Evolutionary conservation across 768 basidiomycete genomes (phyloP).

Genomic region (Boletus reticulatus): DNA sequence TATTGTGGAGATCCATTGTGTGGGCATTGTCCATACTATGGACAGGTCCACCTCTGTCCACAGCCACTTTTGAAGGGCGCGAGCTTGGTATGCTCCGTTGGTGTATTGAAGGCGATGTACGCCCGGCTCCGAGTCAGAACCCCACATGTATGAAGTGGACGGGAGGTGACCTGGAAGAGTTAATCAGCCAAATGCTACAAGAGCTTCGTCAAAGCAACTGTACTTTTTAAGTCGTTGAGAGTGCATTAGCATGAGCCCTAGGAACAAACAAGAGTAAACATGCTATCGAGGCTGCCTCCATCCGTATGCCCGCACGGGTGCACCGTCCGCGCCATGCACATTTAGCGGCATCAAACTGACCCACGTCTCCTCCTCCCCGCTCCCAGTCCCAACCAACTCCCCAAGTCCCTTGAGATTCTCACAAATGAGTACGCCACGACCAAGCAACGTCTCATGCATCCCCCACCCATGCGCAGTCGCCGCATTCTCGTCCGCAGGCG

Average conservation of each 20-base stretch:
- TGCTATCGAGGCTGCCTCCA: slow-evolving; percentile 30
- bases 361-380: slow-evolving; percentile 30
- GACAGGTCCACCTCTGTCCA: neutral
- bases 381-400: slow-evolving; percentile 29
- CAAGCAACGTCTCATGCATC: slow-evolving; percentile 61
- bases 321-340: slow-evolving; percentile 60
- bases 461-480: slow-evolving; percentile 34
- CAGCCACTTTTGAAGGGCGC: neutral
- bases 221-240: slow-evolving; percentile 1
- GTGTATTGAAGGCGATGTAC: neutral
- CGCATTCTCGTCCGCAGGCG: slow-evolving; percentile 21
- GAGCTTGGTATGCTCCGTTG: neutral
- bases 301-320: slow-evolving; percentile 70
- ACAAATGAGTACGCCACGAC: slow-evolving; percentile 59
- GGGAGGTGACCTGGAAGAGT: neutral
- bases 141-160: neutral
- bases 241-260: neutral
- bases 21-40: slow-evolving; percentile 16
- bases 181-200: neutral
- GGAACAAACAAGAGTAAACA: slow-evolving; percentile 17
- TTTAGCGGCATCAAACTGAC: slow-evolving; percentile 61
- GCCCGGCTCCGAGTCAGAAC: neutral
- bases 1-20: slow-evolving; percentile 3
- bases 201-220: slow-evolving; percentile 2
- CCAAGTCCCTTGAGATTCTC: slow-evolving; percentile 67